phyloP scores from a whole-genome alignment of 768 basidiomycete species.

The Strobilomyces confusus region DNA sequence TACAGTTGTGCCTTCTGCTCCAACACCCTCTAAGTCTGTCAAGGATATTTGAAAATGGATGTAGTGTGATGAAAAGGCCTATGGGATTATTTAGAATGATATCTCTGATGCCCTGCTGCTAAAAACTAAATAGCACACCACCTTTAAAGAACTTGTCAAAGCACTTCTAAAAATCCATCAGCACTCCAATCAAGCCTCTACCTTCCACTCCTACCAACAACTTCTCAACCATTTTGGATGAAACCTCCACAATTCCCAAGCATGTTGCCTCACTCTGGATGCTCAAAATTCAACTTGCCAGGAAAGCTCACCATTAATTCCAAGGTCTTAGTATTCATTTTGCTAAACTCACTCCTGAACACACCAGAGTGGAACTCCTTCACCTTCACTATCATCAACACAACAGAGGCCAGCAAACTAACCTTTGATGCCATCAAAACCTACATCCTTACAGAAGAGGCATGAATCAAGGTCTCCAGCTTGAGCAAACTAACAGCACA shows the following conservation, averaged over 20 bases:
- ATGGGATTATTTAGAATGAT: neutral
- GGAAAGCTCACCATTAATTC: neutral
- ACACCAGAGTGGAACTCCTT: neutral
- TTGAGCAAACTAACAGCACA: neutral
- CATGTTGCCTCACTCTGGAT: neutral
- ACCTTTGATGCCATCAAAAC: neutral
- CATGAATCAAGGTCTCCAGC: neutral
- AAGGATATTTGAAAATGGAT: too few relatives aligned
- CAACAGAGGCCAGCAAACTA: neutral
- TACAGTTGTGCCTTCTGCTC: too few relatives aligned
- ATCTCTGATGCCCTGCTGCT: neutral
- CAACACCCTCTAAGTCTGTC: too few relatives aligned
- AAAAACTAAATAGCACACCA: neutral
- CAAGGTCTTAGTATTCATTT: neutral
- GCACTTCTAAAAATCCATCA: neutral
- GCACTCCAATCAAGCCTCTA: neutral
- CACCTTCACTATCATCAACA: neutral
- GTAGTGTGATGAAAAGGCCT: neutral
- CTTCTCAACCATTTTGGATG: neutral
- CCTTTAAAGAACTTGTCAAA: neutral
- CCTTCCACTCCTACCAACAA: neutral
- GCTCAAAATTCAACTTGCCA: neutral
- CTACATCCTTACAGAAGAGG: neutral
- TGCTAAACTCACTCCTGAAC: neutral
- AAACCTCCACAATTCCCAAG: neutral